Evolutionary conservation across 2,329 filamentous ascomycete species (phyloP), one percentile per base, ranked within the genome.

Genomic region (Exserohilum rostratum): DNA sequence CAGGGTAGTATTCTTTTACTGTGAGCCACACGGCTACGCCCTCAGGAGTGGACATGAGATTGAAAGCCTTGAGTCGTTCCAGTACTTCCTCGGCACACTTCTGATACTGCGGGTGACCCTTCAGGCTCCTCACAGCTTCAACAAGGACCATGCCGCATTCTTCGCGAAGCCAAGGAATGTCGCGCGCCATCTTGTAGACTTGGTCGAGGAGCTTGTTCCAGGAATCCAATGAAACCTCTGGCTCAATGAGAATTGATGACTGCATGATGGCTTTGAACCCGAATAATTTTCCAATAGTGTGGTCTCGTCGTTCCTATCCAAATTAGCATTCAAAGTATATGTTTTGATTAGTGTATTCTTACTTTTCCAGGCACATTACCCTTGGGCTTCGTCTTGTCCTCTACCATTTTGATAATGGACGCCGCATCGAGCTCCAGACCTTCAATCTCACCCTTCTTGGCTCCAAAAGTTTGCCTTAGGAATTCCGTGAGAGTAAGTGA

Each of bases 21-120:
- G 85, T 84, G 29, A 98, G 80, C 92, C 93, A 98, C 52, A 97
- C 85, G 0, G 91, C 91, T 18, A 97, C 86, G 6, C 93, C 93
- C 72, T 98, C 93, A 0, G 92, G 89, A 0, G 92, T 93, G 72
- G 89, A 89, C 7, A 87, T 85, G 44, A 96, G 79, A 9, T 89
- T 87, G 44, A 85, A 83, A 13, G 85, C 81, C 17, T 81, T 80
- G 7, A 96, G 70, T 34, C 82, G 83, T 55, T 85, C 77, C 31
- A 96, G 78, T 0, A 89, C 86, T 22, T 80, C 76, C 66, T 87
- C 82, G 1, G 85, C 85, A 51, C 85, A 83, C 52, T 82, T 78
- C 63, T 83, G 76, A 85, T 85, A 66, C 9, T 65, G 59, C 15
- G 75, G 62, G 17, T 73, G 70, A 27, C 76, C 69, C 7, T 74